These are phyloP conservation scores for Boletus subparvulus DNA, from an alignment of 768 basidiomycete species.

Conservation along the genomic window DNA sequence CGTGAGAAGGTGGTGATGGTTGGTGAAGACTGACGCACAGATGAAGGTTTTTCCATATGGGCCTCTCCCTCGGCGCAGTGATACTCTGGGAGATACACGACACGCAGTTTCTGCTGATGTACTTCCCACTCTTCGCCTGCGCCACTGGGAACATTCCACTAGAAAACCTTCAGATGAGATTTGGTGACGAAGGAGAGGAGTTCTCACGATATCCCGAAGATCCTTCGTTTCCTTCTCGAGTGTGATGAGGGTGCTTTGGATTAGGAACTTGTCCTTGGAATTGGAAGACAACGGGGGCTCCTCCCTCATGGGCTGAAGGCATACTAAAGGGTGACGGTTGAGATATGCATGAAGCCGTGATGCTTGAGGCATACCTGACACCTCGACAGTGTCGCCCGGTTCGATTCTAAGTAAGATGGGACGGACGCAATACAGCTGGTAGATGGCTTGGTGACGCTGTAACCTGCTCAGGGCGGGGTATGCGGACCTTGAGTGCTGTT, in stretches of 20 bases:
- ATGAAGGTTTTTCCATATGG: constrained; percentile 13
- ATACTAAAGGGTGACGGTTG: constrained; percentile 53
- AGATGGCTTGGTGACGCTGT: constrained; percentile 8
- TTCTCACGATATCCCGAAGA: constrained; percentile 81
- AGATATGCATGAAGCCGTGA: constrained; percentile 7
- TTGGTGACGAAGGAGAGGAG: constrained; percentile 1
- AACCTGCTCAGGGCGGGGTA: background rate
- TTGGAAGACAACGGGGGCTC: constrained; percentile 87
- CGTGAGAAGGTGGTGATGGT: constrained; percentile 21
- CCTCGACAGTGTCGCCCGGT: constrained; percentile 92
- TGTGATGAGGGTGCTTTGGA: constrained; percentile 92
- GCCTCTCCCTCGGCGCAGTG: constrained; percentile 70
- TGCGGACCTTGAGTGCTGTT: constrained; percentile 88
- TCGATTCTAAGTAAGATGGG: constrained; percentile 98
- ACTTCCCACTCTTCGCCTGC: constrained; percentile 64
- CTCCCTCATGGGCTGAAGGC: constrained; percentile 94
- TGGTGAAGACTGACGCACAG: constrained; percentile 40
- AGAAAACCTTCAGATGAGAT: constrained; percentile 7
- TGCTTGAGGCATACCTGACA: constrained; percentile 65
- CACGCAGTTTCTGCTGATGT: constrained; percentile 92
- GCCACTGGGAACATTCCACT: constrained; percentile 62
- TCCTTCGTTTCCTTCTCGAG: constrained; percentile 80
- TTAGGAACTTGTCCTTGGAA: constrained; percentile 99
- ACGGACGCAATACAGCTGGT: constrained; percentile 90
- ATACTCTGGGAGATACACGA: constrained; percentile 84